Evolutionary conservation across 2,329 filamentous ascomycete genomes (phyloP).

Genomic region (Xylaria sp.): DNA sequence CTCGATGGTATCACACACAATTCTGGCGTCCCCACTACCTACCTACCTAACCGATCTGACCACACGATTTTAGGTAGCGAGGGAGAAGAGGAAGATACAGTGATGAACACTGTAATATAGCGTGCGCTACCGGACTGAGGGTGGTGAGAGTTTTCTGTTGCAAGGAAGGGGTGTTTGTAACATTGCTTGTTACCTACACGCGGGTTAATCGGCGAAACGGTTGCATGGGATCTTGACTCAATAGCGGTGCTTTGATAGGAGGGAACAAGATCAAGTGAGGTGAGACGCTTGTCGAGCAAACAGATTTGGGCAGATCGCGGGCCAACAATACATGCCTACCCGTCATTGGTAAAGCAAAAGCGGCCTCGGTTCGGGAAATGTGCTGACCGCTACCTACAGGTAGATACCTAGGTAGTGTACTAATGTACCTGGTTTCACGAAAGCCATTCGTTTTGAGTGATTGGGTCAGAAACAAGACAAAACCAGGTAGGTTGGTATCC

Average conservation of each 20-base stretch:
- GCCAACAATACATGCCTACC: constrained; percentile 11
- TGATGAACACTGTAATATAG: background rate
- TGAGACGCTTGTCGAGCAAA: constrained; percentile 37
- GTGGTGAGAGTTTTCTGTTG: background rate
- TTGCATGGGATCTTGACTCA: constrained; percentile 22
- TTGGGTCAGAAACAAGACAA: background rate
- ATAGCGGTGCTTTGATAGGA: constrained; percentile 21
- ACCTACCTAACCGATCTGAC: constrained; percentile 13
- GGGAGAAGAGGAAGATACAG: background rate
- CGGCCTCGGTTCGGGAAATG: constrained; percentile 5
- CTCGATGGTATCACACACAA: constrained; percentile 26
- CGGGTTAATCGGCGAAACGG: constrained; percentile 11
- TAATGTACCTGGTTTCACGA: background rate
- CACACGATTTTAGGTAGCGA: constrained; percentile 7
- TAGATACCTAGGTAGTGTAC: constrained; percentile 13
- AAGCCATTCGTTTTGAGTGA: background rate
- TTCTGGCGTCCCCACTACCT: constrained; percentile 27
- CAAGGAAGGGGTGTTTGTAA: constrained; percentile 12
- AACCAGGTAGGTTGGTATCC: background rate
- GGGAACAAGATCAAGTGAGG: constrained; percentile 36
- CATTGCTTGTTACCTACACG: constrained; percentile 12
- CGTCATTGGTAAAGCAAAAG: constrained; percentile 18
- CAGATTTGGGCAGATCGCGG: constrained; percentile 22
- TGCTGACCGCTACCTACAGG: constrained; percentile 25
- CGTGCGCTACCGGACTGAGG: background rate